Conservation (phyloP, 2,329 filamentous ascomycete species). For the Scedosporium apiospermum region DNA sequence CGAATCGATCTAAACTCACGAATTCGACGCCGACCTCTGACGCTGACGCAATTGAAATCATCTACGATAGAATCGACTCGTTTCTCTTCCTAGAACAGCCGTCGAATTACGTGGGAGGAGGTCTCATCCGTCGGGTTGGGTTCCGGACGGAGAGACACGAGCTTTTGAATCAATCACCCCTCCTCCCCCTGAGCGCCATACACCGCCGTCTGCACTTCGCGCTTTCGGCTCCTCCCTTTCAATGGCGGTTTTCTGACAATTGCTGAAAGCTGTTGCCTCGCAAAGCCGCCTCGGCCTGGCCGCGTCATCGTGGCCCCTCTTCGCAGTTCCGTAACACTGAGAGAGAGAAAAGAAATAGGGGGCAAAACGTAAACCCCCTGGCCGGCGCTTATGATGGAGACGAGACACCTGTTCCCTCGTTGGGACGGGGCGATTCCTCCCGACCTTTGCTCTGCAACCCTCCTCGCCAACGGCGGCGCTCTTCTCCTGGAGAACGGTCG, state of each 20-base stretch:
- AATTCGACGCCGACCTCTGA: no score
- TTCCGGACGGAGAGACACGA: no score
- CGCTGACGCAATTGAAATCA: no score
- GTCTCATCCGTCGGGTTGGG: no score
- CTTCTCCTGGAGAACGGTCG: slow-evolving; percentile 41
- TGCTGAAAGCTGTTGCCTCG: neutral
- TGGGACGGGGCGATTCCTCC: slow-evolving; percentile 1
- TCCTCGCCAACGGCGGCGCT: slow-evolving; percentile 34
- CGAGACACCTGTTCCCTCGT: neutral
- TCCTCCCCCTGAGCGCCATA: neutral
- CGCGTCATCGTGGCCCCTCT: neutral
- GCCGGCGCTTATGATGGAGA: slow-evolving; percentile 1
- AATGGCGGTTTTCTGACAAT: neutral
- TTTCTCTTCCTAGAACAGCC: no score
- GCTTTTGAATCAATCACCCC: neutral
- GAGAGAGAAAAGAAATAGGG: neutral
- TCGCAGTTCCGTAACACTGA: neutral
- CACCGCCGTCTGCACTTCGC: neutral
- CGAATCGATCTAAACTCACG: no score
- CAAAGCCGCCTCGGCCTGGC: neutral
- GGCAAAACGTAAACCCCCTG: neutral
- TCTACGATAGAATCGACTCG: no score
- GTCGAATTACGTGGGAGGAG: no score
- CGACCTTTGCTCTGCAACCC: slow-evolving; percentile 27
- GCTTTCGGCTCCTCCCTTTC: neutral